These are phyloP conservation scores for Acrodontium crateriforme DNA, from an alignment of 2,329 filamentous ascomycete species.

Conservation along the genomic window DNA sequence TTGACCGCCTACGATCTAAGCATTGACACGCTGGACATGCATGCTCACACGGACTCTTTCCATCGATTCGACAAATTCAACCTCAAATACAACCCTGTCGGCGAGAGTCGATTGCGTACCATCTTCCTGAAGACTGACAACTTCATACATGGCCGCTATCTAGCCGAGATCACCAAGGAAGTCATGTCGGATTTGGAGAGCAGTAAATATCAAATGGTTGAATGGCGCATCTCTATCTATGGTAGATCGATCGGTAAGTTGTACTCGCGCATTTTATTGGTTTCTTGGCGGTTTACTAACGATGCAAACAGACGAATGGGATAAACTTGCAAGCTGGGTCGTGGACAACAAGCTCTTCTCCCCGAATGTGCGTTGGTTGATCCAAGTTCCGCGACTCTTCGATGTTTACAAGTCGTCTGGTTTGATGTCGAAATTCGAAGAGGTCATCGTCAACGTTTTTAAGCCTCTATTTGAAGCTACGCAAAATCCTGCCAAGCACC, in stretches of 20 bases:
- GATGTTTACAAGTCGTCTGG: constrained; percentile 88
- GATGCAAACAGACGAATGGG: no score
- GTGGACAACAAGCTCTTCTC: constrained; percentile 97
- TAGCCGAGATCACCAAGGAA: constrained; percentile 95
- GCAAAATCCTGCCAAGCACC: constrained; percentile 69
- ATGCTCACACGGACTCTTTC: constrained; percentile 95
- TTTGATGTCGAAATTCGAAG: constrained; percentile 78
- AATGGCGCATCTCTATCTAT: constrained; percentile 98
- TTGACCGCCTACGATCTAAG: constrained; percentile 93
- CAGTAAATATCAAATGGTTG: constrained; percentile 98
- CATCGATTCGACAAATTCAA: constrained; percentile 99
- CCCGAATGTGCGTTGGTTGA: constrained; percentile 92
- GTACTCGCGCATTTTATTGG: no score
- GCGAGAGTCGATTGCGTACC: constrained; percentile 87
- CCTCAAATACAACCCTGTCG: constrained; percentile 94
- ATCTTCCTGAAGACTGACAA: constrained; percentile 99
- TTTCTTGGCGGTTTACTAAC: no score
- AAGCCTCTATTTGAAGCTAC: constrained; percentile 91
- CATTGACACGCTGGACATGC: constrained; percentile 98
- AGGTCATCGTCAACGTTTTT: constrained; percentile 84
- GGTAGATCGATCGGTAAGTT: constrained; percentile 73
- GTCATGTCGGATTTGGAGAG: constrained; percentile 95
- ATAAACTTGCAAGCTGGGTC: constrained; percentile 93
- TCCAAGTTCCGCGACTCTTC: constrained; percentile 87
- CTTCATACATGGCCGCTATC: constrained; percentile 85